Percentiles rank a stretch among this genome's conserved stretches.
Evolutionary conservation across 495 filamentous ascomycete species (phyloP).

Genomic region (Annulohypoxylon nitens): DNA sequence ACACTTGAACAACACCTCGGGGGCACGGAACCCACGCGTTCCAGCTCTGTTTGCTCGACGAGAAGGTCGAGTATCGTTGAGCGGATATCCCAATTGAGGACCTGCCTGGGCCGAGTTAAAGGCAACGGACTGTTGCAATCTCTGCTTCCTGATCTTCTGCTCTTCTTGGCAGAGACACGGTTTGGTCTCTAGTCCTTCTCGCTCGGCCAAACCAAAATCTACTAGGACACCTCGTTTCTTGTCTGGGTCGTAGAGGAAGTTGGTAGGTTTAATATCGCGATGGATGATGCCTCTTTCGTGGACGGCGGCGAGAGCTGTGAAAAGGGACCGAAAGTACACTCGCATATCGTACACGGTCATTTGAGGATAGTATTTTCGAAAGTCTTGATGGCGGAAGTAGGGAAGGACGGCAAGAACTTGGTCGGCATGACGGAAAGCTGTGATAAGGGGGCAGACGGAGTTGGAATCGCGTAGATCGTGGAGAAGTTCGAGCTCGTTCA

Average conservation of each 20-base stretch:
- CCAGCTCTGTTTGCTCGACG: slow-evolving; percentile 93
- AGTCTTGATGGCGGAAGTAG: slow-evolving; percentile 95
- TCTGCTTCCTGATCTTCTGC: slow-evolving; percentile 54
- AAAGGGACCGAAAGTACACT: slow-evolving; percentile 89
- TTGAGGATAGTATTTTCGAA: slow-evolving; percentile 91
- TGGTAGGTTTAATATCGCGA: slow-evolving; percentile 99
- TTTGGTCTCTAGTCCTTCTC: slow-evolving; percentile 78
- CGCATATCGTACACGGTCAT: slow-evolving; percentile 87
- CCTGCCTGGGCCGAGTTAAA: slow-evolving; percentile 59
- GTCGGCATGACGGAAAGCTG: slow-evolving; percentile 91
- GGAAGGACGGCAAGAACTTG: slow-evolving; percentile 96
- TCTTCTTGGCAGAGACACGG: slow-evolving; percentile 77
- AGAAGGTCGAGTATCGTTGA: slow-evolving; percentile 87
- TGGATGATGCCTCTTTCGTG: slow-evolving; percentile 89
- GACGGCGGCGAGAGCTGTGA: slow-evolving; percentile 85
- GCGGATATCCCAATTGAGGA: slow-evolving; percentile 78
- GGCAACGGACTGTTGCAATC: slow-evolving; percentile 55
- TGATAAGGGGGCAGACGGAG: slow-evolving; percentile 94
- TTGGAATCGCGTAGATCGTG: slow-evolving; percentile 85
- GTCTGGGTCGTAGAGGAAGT: slow-evolving; percentile 93
- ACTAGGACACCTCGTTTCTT: slow-evolving; percentile 89
- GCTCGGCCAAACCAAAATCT: slow-evolving; percentile 95
- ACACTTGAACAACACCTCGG: slow-evolving; percentile 97
- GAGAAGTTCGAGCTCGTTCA: slow-evolving; percentile 97
- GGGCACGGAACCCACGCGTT: slow-evolving; percentile 95